Conservation (phyloP, 352 stramenopile species). For the Pythium coloratum region DNA sequence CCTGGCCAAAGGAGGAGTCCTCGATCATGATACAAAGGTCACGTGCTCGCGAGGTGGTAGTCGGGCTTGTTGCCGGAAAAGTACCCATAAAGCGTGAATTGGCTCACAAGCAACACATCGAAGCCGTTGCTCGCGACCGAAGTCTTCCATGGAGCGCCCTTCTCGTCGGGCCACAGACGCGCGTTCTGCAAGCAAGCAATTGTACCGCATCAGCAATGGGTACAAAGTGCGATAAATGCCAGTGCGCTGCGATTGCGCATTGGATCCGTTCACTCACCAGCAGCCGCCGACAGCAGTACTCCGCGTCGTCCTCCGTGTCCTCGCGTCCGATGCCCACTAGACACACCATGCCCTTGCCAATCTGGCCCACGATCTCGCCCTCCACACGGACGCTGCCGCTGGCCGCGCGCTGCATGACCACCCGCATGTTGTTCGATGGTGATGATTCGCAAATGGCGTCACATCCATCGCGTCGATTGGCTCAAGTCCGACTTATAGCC, state of each 20-base stretch:
- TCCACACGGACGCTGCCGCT: conserved; percentile 80
- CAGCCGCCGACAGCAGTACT: conserved; percentile 78
- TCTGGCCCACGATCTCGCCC: conserved; percentile 68
- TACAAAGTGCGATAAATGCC: background rate
- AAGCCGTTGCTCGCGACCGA: conserved; percentile 64
- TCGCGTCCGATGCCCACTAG: conserved; percentile 75
- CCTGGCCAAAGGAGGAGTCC: background rate
- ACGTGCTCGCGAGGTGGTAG: conserved; percentile 82
- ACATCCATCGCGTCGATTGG: background rate
- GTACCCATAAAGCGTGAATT: conserved; percentile 85
- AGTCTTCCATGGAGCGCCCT: conserved; percentile 55
- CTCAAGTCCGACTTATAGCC: conserved; percentile 5
- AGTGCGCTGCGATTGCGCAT: background rate
- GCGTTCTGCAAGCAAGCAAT: conserved; percentile 50
- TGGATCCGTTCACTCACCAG: conserved; percentile 38
- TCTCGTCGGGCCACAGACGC: conserved; percentile 72
- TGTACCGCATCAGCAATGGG: background rate
- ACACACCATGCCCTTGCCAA: conserved; percentile 76
- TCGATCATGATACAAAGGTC: background rate
- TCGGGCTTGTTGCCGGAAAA: conserved; percentile 86
- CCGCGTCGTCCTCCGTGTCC: conserved; percentile 80
- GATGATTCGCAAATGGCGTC: conserved; percentile 1
- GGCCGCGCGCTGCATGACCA: conserved; percentile 81
- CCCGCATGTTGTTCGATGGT: conserved; percentile 42
- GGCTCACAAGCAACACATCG: conserved; percentile 85